Conservation (phyloP, 1,139 yeast genomes). For the Hanseniaspora uvarum region DNA sequence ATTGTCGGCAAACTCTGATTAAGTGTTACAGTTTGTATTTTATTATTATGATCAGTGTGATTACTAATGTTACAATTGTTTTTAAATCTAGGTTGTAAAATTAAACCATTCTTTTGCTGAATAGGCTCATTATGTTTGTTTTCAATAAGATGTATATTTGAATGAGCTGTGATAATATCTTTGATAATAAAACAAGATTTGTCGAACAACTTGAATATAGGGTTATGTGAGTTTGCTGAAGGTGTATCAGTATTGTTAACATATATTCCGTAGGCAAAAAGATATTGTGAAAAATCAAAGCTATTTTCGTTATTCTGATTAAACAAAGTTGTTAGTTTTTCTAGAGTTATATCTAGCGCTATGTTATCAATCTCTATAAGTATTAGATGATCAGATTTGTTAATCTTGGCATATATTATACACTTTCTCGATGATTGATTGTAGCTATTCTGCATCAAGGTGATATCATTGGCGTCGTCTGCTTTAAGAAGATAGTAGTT, state of each 20-base stretch:
- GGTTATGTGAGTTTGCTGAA: neutral
- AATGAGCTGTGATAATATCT: neutral
- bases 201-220: conserved; percentile 8
- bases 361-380: conserved; percentile 3
- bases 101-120: conserved; percentile 1
- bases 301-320: neutral
- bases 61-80: neutral
- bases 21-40: neutral
- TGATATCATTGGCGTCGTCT: neutral
- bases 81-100: neutral
- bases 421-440: neutral
- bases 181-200: neutral
- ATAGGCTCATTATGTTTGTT: neutral
- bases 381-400: neutral
- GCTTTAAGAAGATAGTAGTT: neutral
- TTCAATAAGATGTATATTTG: neutral
- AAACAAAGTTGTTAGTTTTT: neutral
- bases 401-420: neutral
- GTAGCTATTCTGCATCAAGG: conserved; percentile 2
- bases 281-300: neutral
- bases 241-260: neutral
- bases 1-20: neutral
- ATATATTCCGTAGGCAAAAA: conserved; percentile 11
- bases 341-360: neutral
- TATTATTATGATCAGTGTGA: too few relatives aligned